Conservation (phyloP, 208 protist species). For the Trypanosoma platydactyli region DNA sequence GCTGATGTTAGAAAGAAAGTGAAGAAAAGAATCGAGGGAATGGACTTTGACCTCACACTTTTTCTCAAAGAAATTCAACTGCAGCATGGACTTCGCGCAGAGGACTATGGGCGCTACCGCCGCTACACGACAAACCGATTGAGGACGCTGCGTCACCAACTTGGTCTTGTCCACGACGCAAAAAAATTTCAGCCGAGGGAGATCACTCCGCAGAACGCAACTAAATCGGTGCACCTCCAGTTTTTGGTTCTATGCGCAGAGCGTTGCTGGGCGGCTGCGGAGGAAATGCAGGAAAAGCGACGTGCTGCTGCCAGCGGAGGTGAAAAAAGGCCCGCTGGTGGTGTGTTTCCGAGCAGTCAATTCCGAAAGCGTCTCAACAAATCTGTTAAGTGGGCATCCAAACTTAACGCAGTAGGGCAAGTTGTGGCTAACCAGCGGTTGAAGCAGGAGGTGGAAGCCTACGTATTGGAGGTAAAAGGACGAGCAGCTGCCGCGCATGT, state of each 20-base stretch:
- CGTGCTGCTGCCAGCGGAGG: slow-evolving; percentile 39
- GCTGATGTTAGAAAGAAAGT: not conserved
- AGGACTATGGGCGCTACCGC: slow-evolving; percentile 84
- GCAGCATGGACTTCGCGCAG: slow-evolving; percentile 81
- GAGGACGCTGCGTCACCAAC: slow-evolving; percentile 68
- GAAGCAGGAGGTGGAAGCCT: slow-evolving; percentile 55
- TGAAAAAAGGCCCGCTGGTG: slow-evolving; percentile 51
- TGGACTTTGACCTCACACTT: slow-evolving; percentile 72
- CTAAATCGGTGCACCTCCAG: slow-evolving; percentile 66
- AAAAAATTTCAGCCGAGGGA: slow-evolving; percentile 83
- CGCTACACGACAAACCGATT: slow-evolving; percentile 80
- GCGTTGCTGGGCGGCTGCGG: slow-evolving; percentile 81
- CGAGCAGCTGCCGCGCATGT: slow-evolving; percentile 51
- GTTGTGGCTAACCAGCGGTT: slow-evolving; percentile 56
- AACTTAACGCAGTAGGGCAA: slow-evolving; percentile 48
- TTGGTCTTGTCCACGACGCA: slow-evolving; percentile 70
- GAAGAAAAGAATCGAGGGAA: slow-evolving; percentile 27
- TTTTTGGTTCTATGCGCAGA: slow-evolving; percentile 79
- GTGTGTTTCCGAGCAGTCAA: slow-evolving; percentile 52
- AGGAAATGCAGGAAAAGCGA: slow-evolving; percentile 57
- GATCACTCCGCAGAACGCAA: slow-evolving; percentile 63
- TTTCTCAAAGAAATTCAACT: slow-evolving; percentile 87
- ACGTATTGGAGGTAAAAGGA: slow-evolving; percentile 58
- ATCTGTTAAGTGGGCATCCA: slow-evolving; percentile 73
- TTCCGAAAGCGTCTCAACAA: slow-evolving; percentile 89